Base-by-base conservation (phyloP, 495 filamentous ascomycete species). In the Acidomyces sp. region DNA sequence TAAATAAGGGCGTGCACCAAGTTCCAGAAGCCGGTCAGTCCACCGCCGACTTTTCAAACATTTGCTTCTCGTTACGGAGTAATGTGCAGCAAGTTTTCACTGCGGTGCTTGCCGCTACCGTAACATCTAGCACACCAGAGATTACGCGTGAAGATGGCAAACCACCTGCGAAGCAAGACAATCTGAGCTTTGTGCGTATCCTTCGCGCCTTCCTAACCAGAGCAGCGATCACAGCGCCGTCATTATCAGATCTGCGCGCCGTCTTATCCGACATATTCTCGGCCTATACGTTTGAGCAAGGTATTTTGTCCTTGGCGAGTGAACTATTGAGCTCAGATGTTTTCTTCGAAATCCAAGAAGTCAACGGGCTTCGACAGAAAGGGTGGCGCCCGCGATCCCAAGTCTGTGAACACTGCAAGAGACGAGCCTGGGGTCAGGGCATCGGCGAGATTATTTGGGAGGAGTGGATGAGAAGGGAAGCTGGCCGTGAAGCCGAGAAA, bases 71-170 rank as follows among this genome's bases (percentile, higher is more conserved):
- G 5, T 68, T 93, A 37, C 81, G 92, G 0, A 69, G 69, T 9
- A 68, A 87, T 40, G 86, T 96, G 10, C 90, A 97, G 54, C 77
- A 84, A 38, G 78, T 78, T 2, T 97, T 97, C 55, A 93, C 85
- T 3, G 77, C 87, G 0, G 72, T 97, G 17, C 75, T 97, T 3
- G 72, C 61, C 15, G 51, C 58, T 9, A 61, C 59, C 4, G 38
- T 51, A 3, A 41, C 53, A 20, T 30, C 45, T 20, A 44, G 75
- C 3, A 69, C 77, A 45, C 86, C 81, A 10, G 70, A 71, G 0
- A 41, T 55, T 0, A 42, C 53, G 21, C 29, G 48, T 53, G 49
- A n/a, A 41, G 45, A 11, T 22, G 32, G 20, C 36, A 37, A 27
- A 30, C 44, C 29, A 52, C 66, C 31, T 43, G 55, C 7, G 37